Conservation (phyloP, 2,329 filamentous ascomycete genomes). For the Fusarium sp. region DNA sequence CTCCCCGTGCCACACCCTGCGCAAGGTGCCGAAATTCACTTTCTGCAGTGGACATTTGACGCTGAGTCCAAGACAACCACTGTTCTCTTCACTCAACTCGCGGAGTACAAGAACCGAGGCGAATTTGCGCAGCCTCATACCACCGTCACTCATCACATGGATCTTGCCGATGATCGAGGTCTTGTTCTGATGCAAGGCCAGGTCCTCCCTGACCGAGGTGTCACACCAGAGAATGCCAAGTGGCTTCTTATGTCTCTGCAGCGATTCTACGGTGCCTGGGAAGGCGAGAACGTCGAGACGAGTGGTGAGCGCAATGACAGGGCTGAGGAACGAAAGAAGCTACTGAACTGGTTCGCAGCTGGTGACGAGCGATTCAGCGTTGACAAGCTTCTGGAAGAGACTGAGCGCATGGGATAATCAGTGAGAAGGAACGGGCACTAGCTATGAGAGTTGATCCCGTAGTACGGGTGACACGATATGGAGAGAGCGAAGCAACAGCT, state of each 20-base stretch:
- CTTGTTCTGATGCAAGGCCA: constrained; percentile 88
- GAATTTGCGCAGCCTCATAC: constrained; percentile 94
- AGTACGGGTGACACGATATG: not conserved
- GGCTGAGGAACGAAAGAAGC: constrained; percentile 69
- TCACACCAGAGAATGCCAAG: constrained; percentile 83
- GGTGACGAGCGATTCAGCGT: constrained; percentile 85
- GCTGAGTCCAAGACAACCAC: constrained; percentile 71
- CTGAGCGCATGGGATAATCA: constrained; percentile 76
- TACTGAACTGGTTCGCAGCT: constrained; percentile 84
- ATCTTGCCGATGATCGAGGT: constrained; percentile 78
- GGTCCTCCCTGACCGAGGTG: constrained; percentile 79
- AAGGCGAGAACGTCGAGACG: constrained; percentile 54
- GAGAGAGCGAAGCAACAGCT: not conserved
- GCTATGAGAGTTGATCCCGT: not conserved
- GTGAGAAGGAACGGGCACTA: not conserved
- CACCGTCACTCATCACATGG: constrained; percentile 90
- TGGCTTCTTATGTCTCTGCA: constrained; percentile 95
- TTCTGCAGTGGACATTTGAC: constrained; percentile 96
- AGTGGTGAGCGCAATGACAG: constrained; percentile 64
- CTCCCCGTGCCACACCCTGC: constrained; percentile 80
- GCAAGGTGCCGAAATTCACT: constrained; percentile 89
- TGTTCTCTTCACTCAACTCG: constrained; percentile 92
- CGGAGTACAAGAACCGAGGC: constrained; percentile 90
- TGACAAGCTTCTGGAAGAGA: constrained; percentile 87
- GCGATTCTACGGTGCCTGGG: constrained; percentile 85